Evolutionary conservation across 768 basidiomycete genomes (phyloP), one percentile per base, ranked within the genome.

Genomic region (Serendipita vermifera): DNA sequence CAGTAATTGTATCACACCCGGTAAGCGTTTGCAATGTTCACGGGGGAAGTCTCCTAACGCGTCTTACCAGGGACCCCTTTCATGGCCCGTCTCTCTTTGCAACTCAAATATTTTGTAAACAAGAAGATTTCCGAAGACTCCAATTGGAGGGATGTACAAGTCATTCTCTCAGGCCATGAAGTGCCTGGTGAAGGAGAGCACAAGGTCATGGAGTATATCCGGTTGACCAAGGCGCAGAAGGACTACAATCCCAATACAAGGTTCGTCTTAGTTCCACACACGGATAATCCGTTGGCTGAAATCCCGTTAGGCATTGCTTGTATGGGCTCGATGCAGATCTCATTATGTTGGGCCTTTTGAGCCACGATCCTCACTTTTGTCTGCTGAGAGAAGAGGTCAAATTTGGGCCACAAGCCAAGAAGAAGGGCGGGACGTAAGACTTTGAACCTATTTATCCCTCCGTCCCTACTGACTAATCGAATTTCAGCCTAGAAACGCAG

Each of bases 181-280:
- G 93, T 97, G 2, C 96, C 96, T 0, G 96, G 96, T 62, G 96
- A 99, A 70, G 96, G 96, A 58, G 96, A 99, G 67, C 96, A 99
- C 79, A 99, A 99, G 76, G 93, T 99, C 62, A 97, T 98, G 87
- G 96, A 97, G 68, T 99, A 93, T 70, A 98, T 99, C 67, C 85
- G 96, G 35, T 71, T 91, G 59, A 83, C 86, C 54, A 86, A 93
- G 62, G 93, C 96, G 29, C 96, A 98, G 68, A 88, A 87, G 5
- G 85, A 89, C 67, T 93, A 98, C 73, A 86, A 96, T 70, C 89
- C 94, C 3, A 98, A 97, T 69, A 51, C 46, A 22, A 22, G 46
- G 46, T 51, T 15, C 3, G 39, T 20, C 15, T 17, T 20, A 26
- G 5, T 26, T 6, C 27, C 27, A 20, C 39, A 26, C 36, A 2